Evolutionary conservation across 1,284 basidiomycete species (phyloP).

Genomic region (Moniliophthora roreri): DNA sequence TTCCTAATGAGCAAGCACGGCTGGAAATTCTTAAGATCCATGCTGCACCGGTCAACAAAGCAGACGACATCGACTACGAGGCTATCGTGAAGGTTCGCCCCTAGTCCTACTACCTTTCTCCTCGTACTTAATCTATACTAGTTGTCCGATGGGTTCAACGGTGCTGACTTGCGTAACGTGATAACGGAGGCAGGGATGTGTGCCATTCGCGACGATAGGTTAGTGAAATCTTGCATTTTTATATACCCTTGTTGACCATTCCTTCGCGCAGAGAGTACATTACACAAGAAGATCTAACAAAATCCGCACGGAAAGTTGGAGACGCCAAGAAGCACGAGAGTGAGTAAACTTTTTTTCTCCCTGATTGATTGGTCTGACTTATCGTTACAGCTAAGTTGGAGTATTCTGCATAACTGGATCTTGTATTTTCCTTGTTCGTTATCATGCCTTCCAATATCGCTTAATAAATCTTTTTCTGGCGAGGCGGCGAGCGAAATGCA

Average conservation of each 20-base stretch:
- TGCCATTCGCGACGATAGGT: slow-evolving; percentile 95
- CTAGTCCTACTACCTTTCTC: background rate
- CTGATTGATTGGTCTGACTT: slow-evolving; percentile 4
- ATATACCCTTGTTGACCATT: slow-evolving; percentile 10
- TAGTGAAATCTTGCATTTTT: slow-evolving; percentile 22
- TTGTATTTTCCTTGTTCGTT: background rate
- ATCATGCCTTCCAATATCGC: too few species aligned
- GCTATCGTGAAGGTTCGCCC: slow-evolving; percentile 87
- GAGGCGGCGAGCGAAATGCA: too few species aligned
- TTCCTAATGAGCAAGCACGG: slow-evolving; percentile 96
- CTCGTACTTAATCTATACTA: slow-evolving; percentile 25
- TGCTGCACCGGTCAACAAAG: slow-evolving; percentile 91
- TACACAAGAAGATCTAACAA: slow-evolving; percentile 94
- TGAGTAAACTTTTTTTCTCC: slow-evolving; percentile 35
- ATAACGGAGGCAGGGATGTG: slow-evolving; percentile 99
- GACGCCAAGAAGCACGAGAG: slow-evolving; percentile 97
- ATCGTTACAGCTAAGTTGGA: slow-evolving; percentile 43
- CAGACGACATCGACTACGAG: slow-evolving; percentile 94
- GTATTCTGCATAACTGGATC: slow-evolving; percentile 34
- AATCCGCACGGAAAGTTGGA: slow-evolving; percentile 95
- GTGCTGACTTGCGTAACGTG: slow-evolving; percentile 95
- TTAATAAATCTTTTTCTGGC: too few species aligned
- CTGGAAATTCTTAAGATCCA: slow-evolving; percentile 99
- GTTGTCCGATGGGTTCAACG: slow-evolving; percentile 93
- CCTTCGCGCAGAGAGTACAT: slow-evolving; percentile 82